phyloP scores from a whole-genome alignment of 2,329 filamentous ascomycete species.

The Stagonosporopsis vannaccii region DNA sequence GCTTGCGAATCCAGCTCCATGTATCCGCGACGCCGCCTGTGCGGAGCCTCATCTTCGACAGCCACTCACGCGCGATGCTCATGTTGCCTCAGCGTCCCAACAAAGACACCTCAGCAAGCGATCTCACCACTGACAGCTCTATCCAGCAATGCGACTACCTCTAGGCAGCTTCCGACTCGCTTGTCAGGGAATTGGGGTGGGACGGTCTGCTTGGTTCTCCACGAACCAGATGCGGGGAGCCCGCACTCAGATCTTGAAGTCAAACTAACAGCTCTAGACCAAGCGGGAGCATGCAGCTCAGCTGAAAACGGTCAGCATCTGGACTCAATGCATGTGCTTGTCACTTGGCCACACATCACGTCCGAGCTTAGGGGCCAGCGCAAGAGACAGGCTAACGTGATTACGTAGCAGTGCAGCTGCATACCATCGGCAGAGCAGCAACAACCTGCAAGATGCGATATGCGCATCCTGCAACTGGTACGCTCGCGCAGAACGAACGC shows the following conservation, averaged over 20 bases:
- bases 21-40: slow-evolving; percentile 14
- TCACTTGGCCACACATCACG: not conserved
- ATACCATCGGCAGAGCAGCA: slow-evolving; percentile 1
- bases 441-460: not conserved
- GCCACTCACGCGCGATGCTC: slow-evolving; percentile 2
- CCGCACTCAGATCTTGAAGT: not conserved
- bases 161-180: slow-evolving; percentile 6
- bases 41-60: slow-evolving; percentile 13
- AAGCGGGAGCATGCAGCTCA: slow-evolving; percentile 12
- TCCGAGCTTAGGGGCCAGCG: not conserved
- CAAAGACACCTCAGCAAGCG: slow-evolving; percentile 13
- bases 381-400: not conserved
- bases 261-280: slow-evolving; percentile 11
- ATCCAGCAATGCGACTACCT: not conserved
- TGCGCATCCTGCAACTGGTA: not conserved
- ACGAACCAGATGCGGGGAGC: slow-evolving; percentile 12
- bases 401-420: not conserved
- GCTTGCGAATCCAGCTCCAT: slow-evolving; percentile 11
- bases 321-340: slow-evolving; percentile 3
- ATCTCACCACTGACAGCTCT: slow-evolving; percentile 7
- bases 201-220: slow-evolving; percentile 8
- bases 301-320: slow-evolving; percentile 11
- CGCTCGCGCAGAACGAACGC: not conserved
- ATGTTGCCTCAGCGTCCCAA: slow-evolving; percentile 3
- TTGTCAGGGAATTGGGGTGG: slow-evolving; percentile 1